Base-by-base conservation (phyloP, 2,329 filamentous ascomycete species). In the Dactylellina cionopaga region DNA sequence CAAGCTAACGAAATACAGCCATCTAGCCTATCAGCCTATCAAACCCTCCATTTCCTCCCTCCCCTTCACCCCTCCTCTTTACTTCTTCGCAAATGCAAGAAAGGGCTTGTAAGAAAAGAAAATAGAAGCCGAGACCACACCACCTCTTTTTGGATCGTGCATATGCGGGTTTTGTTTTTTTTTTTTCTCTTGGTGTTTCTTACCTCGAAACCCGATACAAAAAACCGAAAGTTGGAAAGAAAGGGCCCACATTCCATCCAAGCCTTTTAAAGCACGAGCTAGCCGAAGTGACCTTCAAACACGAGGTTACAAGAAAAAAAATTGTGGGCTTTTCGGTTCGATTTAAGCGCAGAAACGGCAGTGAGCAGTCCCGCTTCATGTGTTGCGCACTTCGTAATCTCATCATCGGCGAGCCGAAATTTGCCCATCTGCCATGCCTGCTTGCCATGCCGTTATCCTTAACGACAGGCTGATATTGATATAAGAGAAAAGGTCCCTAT, bases 21-120 rank as follows among this genome's bases (percentile, higher is more conserved):
- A 59, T 68, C 54, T 24, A 68, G 46, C 63, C 63, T 68, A 68
- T 68, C 63, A 68, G 52, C 63, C 63, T 68, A 68, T 68, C 63
- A 68, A 37, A 59, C 39, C 13, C 29, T 58, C 37, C 19, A 19
- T 33, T 56, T 44, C n/a, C n/a, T n/a, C 9, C 29, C n/a, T n/a
- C 43, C 52, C 51, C 29, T 25, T 43, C 51, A 4, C 24, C 51
- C 56, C 59, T 49, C 52, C 49, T 24, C 39, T 31, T 17, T 24
- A 9, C 3, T 37, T 49, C 39, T 29, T 51, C 24, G 3, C 11
- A 7, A 25, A 51, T 22, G 39, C 22, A 39, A 49, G 2, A 39
- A 27, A 49, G 52, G 47, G 47, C 29, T 7, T 11, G 31, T 39
- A 29, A 17, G n/a, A 39, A 44, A 62, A 52, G 19, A 41, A 39